Conservation (phyloP, 1,139 yeast genomes). For the Debaryomyces sp. region DNA sequence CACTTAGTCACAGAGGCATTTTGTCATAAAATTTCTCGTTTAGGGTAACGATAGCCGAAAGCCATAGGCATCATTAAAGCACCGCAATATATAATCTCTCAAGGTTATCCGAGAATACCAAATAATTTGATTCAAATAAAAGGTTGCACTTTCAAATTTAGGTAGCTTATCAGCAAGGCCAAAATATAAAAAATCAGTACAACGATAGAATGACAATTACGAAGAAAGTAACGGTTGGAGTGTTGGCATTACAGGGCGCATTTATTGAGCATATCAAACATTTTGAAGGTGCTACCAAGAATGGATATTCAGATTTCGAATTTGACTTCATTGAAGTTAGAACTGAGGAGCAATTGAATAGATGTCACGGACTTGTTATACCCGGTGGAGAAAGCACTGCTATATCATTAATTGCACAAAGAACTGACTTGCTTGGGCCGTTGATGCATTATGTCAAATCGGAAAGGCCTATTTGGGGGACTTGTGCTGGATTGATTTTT, state of each 20-base stretch:
- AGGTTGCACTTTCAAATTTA: neutral
- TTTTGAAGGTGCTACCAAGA: conserved; percentile 41
- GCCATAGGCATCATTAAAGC: neutral
- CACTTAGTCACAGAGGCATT: neutral
- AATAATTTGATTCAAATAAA: neutral
- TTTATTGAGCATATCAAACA: conserved; percentile 70
- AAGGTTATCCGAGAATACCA: neutral
- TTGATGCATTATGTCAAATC: conserved; percentile 54
- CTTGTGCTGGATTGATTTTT: conserved; percentile 83
- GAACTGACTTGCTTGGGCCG: conserved; percentile 61
- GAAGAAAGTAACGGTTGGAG: conserved; percentile 51
- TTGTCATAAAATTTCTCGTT: neutral
- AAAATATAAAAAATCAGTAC: neutral
- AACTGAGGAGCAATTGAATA: conserved; percentile 49
- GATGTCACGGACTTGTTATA: conserved; percentile 64
- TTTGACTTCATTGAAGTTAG: conserved; percentile 53
- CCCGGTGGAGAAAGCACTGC: conserved; percentile 88
- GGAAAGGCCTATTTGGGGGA: conserved; percentile 74
- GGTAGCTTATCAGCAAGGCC: neutral
- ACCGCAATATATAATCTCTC: neutral
- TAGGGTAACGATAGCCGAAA: neutral
- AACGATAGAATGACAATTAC: conserved; percentile 16
- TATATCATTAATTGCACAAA: conserved; percentile 71
- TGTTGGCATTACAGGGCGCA: conserved; percentile 81
- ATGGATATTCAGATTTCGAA: conserved; percentile 18